phyloP scores from a whole-genome alignment of 2,329 filamentous ascomycete species.

The Teratosphaeria pseudoeucalypti region DNA sequence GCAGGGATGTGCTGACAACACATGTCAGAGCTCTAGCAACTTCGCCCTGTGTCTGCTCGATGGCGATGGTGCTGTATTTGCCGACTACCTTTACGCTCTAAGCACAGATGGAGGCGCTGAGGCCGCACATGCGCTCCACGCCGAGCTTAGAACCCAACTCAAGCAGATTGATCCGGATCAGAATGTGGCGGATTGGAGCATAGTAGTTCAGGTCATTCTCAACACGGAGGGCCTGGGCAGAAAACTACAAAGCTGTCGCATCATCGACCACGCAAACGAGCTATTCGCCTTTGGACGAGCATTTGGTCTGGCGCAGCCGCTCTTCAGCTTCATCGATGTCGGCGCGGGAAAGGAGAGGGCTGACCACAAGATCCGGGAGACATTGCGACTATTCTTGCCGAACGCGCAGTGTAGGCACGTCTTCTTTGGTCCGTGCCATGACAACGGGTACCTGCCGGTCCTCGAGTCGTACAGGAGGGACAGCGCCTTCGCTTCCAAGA shows the following conservation, averaged over 20 bases:
- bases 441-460: constrained; percentile 36
- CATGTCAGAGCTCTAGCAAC: constrained; percentile 23
- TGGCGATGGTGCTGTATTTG: constrained; percentile 40
- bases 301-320: constrained; percentile 34
- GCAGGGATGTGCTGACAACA: not conserved
- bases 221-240: constrained; percentile 36
- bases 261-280: constrained; percentile 31
- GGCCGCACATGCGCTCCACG: constrained; percentile 33
- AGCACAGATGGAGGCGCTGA: constrained; percentile 37
- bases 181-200: constrained; percentile 31
- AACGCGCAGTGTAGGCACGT: constrained; percentile 38
- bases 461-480: constrained; percentile 38
- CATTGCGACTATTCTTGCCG: constrained; percentile 35
- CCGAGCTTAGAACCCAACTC: constrained; percentile 33
- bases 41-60: constrained; percentile 39
- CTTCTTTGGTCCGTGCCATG: constrained; percentile 39
- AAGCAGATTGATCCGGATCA: constrained; percentile 29
- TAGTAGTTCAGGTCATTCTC: constrained; percentile 38
- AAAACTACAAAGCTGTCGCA: constrained; percentile 31
- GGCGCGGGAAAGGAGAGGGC: constrained; percentile 35
- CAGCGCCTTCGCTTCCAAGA: constrained; percentile 24
- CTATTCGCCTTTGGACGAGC: constrained; percentile 33
- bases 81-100: constrained; percentile 32
- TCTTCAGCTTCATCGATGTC: constrained; percentile 40
- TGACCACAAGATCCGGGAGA: constrained; percentile 38